Conservation (phyloP, 164 flowering plant genomes). For the Aristolochia californica region DNA sequence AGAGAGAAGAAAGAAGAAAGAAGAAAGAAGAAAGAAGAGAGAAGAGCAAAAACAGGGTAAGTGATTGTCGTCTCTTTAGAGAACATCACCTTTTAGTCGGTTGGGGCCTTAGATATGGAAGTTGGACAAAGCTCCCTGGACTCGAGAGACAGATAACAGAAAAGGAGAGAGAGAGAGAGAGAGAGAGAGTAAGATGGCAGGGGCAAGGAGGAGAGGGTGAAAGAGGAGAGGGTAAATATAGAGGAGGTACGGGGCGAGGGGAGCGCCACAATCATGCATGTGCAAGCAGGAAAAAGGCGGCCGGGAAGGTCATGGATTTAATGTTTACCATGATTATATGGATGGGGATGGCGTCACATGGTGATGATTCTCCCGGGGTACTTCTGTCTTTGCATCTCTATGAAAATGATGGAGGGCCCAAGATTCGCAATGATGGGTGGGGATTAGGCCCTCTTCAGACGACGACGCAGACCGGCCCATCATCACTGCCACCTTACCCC, state of each 20-base stretch:
- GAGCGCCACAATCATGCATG: constrained; percentile 76
- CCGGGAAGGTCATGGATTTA: constrained; percentile 36
- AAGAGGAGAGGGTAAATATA: background rate
- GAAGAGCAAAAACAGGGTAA: no score
- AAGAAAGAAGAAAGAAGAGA: background rate
- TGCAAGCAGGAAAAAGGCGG: constrained; percentile 52
- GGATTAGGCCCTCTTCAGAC: constrained; percentile 26
- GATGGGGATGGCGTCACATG: constrained; percentile 46
- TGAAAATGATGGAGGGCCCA: constrained; percentile 60
- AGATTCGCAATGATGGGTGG: constrained; percentile 93
- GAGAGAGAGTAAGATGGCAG: background rate
- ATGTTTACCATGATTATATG: constrained; percentile 24
- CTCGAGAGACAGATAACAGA: background rate
- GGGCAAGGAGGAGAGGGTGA: background rate
- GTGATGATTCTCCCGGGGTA: constrained; percentile 26
- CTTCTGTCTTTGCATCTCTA: background rate
- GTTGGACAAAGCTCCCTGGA: no score
- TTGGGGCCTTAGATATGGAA: background rate
- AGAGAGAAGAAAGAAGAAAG: background rate
- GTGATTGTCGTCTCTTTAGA: background rate
- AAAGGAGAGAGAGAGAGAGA: background rate
- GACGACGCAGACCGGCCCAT: background rate
- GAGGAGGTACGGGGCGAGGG: constrained; percentile 8
- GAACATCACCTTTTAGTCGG: background rate
- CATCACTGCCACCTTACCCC: constrained; percentile 3